Evolutionary conservation across 108 stramenopile species (phyloP).

Genomic region (Pseudonitzschia pungens): DNA sequence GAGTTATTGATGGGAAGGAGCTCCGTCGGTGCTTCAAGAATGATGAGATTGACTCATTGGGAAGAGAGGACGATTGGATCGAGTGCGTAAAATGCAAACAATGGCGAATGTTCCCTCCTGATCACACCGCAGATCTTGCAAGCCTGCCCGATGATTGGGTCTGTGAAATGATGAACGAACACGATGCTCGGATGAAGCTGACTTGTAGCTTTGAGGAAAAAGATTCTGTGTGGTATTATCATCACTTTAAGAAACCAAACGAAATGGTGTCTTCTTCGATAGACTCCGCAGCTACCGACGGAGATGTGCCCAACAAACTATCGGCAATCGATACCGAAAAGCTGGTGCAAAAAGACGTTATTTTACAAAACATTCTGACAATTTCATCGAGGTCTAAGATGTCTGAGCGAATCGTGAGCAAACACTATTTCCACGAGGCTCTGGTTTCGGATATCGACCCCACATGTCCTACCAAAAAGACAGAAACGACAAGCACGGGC

Average conservation of each 20-base stretch:
- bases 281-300: background rate
- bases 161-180: constrained; percentile 38
- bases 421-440: constrained; percentile 34
- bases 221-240: constrained; percentile 35
- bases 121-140: background rate
- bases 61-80: constrained; percentile 54
- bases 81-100: constrained; percentile 50
- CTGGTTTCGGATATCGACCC: constrained; percentile 18
- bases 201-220: constrained; percentile 33
- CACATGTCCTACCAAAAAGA: background rate
- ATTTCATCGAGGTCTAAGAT: constrained; percentile 13
- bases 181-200: constrained; percentile 24
- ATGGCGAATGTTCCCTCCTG: constrained; percentile 49
- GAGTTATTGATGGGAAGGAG: constrained; percentile 63
- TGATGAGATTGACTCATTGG: constrained; percentile 54
- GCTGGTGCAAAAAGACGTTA: constrained; percentile 19
- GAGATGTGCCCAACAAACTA: background rate
- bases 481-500: background rate
- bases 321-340: constrained; percentile 19
- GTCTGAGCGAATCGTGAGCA: constrained; percentile 17
- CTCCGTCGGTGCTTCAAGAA: constrained; percentile 53
- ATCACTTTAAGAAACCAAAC: constrained; percentile 20
- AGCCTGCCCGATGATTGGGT: constrained; percentile 38
- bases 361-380: constrained; percentile 21
- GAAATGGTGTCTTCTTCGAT: background rate